phyloP scores from a whole-genome alignment of 805 yeast genomes.

The Kodamaea kaohsiungensis region DNA sequence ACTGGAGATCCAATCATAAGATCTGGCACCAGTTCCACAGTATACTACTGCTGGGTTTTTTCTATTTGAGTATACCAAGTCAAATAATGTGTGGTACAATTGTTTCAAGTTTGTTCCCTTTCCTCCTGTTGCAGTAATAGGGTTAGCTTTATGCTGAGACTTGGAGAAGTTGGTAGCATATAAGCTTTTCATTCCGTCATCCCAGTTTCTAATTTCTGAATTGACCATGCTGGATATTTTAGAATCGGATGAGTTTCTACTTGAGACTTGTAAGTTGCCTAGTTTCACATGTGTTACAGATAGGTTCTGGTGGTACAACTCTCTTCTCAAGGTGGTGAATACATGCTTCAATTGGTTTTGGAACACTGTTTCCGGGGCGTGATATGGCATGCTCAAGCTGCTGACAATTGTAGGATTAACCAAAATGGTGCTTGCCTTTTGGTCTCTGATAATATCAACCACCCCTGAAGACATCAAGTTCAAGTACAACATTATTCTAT shows the following conservation, averaged over 20 bases:
- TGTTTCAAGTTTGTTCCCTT: conserved; percentile 36
- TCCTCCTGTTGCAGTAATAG: conserved; percentile 28
- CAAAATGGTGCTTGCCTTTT: conserved; percentile 50
- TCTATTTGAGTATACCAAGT: conserved; percentile 30
- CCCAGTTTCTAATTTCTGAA: conserved; percentile 43
- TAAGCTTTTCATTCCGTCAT: conserved; percentile 31
- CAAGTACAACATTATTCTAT: conserved; percentile 49
- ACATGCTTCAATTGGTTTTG: conserved; percentile 43
- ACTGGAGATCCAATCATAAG: conserved; percentile 35
- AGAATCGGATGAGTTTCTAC: conserved; percentile 16
- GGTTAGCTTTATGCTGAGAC: conserved; percentile 31
- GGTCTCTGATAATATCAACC: conserved; percentile 51
- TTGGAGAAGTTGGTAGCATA: conserved; percentile 34
- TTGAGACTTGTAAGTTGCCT: conserved; percentile 40
- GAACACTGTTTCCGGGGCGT: conserved; percentile 61
- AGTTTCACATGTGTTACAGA: conserved; percentile 41
- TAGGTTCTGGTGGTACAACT: conserved; percentile 34
- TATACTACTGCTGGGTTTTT: conserved; percentile 34
- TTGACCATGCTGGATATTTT: conserved; percentile 29
- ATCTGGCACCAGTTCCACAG: conserved; percentile 45
- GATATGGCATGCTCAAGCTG: conserved; percentile 57
- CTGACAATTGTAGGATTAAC: conserved; percentile 59
- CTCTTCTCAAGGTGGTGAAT: conserved; percentile 37
- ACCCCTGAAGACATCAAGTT: conserved; percentile 57
- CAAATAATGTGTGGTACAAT: conserved; percentile 41